Evolutionary conservation across 306 rosid species (phyloP), one percentile per base, ranked within the genome.

Genomic region (Lagenaria siceraria): DNA sequence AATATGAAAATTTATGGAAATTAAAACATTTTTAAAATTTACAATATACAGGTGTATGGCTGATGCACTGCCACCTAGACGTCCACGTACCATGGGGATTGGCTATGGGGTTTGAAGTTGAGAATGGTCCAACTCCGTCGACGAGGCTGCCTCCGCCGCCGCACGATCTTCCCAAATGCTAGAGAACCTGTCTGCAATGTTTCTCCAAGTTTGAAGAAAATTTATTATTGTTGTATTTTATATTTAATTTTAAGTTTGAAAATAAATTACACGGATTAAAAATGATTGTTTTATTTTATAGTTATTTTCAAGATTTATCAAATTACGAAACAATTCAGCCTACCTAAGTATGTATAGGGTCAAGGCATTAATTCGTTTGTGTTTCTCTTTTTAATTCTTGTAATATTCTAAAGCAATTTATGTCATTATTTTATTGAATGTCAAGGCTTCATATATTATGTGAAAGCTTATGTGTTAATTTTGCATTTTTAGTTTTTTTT

Each of bases 41-140:
- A 35, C 5, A 35, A 35, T 35, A 14, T 46, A 61, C 84, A 86
- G 92, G 93, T 7, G 5, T 92, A 11, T 92, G 97, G 97, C 7
- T 86, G 14, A 78, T 81, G 11, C 96, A 90, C 4, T 92, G 96
- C 75, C 97, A 92, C 75, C 31, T 92, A 36, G 92, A 92, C 14
- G 82, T 54, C 22, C 93, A 92, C 77, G n/a, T 92, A 82, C 89
- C 97, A 0, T 87, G 91, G 89, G 97, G 97, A 0, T 74, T 92
- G 33, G 83, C 49, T 24, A 88, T 81, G 88, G 90, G 83, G 10
- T 86, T 83, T 49, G 89, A 86, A 64, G 84, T 86, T 14, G 79
- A 79, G 78, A 83, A 83, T 46, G 89, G 89, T 38, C 81, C 81
- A 17, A 77, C 82, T 0, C 70, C 22, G 4, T 35, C 78, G 6